Evolutionary conservation across 2,329 filamentous ascomycete genomes (phyloP), one percentile per base, ranked within the genome.

Genomic region (Paecilomyces variotii): DNA sequence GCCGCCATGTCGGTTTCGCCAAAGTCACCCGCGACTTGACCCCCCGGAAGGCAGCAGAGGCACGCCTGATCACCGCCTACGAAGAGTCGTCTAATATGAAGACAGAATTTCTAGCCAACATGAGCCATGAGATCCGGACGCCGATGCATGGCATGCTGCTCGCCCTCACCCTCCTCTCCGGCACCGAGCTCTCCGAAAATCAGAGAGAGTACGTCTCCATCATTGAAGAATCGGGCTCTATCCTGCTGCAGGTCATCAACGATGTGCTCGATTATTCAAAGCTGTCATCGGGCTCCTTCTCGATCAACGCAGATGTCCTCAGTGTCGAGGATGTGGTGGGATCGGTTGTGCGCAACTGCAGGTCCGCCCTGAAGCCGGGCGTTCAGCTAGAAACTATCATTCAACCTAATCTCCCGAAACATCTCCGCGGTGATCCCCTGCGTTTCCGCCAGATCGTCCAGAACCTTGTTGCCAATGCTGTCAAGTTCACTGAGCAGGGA

Each of bases 191-290:
- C n/a, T 76, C 76, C 4, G 68, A 76, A 0, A 77, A 83, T 50
- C 84, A 87, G 67, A 76, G 77, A 25, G 83, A 87, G 58, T 80
- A 81, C 50, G 78, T 81, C 1, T 74, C 76, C 49, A 82, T 86
- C 53, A 82, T 87, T 57, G 78, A 84, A 62, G 82, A 85, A 58
- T 86, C 84, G 0, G 83, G 82, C 1, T 78, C 80, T 24, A 75
- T 85, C 2, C 73, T 87, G 25, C 71, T 87, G 19, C 81, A 83
- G 61, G 79, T 87, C 54, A 86, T 87, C 67, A 86, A 87, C 64
- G 83, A 86, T 60, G 84, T 87, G 53, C 76, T 87, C n/a, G 84
- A 87, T 70, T 87, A 85, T 65, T 86, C 84, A 9, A 87, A 86
- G 63, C 74, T 86, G 4, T 79, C 81, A 0, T 83, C 83, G 0